Percentiles rank a stretch among this genome's conserved stretches.
phyloP scores from a whole-genome alignment of 2,329 filamentous ascomycete species.

The Colletotrichum zoysiae region DNA sequence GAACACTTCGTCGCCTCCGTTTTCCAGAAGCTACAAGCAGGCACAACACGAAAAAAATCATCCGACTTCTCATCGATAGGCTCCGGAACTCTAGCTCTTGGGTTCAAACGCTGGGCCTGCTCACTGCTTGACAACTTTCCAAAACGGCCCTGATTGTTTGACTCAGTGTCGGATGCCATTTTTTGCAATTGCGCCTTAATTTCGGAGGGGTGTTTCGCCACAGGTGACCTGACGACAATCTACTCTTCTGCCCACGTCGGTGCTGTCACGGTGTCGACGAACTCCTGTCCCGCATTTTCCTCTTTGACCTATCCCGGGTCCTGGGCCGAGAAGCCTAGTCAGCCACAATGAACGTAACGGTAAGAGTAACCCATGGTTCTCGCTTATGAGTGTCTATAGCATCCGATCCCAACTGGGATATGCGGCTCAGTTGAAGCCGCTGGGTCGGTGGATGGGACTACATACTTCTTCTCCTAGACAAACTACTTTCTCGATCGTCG shows the following conservation, averaged over 20 bases:
- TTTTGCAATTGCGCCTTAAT: too few relatives aligned
- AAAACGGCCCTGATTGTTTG: slow-evolving; percentile 34
- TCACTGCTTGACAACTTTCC: slow-evolving; percentile 26
- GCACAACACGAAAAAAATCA: slow-evolving; percentile 7
- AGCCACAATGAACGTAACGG: neutral
- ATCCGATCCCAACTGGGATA: neutral
- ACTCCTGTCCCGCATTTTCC: neutral
- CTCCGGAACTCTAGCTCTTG: slow-evolving; percentile 1
- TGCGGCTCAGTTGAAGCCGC: slow-evolving; percentile 6
- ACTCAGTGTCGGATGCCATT: slow-evolving; percentile 13
- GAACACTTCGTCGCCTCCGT: neutral
- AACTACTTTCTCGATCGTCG: neutral
- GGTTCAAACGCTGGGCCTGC: slow-evolving; percentile 20
- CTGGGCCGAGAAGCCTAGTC: slow-evolving; percentile 7
- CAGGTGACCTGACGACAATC: neutral
- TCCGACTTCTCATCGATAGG: neutral
- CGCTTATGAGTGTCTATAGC: neutral
- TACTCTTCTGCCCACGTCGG: neutral
- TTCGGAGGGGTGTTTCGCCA: neutral
- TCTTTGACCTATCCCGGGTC: slow-evolving; percentile 1
- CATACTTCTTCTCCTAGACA: neutral
- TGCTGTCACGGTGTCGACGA: neutral
- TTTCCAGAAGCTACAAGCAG: slow-evolving; percentile 16
- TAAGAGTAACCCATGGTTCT: neutral
- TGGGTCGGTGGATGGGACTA: neutral